Conservation (phyloP, 164 flowering plant species). For the Aristolochia californica region DNA sequence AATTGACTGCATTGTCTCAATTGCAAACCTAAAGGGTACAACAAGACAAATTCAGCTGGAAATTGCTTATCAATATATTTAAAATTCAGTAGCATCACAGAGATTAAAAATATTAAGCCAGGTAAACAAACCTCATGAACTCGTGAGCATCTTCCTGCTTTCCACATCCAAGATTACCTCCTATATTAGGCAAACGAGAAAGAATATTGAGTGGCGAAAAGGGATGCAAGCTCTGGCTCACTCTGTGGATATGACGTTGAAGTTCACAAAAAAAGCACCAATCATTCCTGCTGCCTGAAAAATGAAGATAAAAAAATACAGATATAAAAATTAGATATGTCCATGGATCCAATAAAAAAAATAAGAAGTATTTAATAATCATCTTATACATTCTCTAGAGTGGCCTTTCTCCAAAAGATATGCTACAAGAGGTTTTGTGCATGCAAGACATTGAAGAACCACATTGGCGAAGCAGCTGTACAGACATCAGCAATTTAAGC, state of each 20-base stretch:
- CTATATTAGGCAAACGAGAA: conserved; percentile 81
- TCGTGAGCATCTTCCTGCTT: conserved; percentile 99
- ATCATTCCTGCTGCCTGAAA: conserved; percentile 61
- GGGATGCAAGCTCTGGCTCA: conserved; percentile 47
- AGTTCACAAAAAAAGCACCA: conserved; percentile 97
- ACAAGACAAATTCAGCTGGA: background rate
- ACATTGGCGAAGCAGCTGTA: conserved; percentile 98
- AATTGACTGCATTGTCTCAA: conserved; percentile 91
- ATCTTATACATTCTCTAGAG: conserved; percentile 46
- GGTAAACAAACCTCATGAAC: conserved; percentile 74
- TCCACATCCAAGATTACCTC: conserved; percentile 91
- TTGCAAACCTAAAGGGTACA: conserved; percentile 54
- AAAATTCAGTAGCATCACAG: background rate
- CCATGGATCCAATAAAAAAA: conserved; percentile 4
- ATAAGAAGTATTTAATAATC: background rate
- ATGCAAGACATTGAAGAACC: conserved; percentile 84
- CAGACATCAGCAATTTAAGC: background rate
- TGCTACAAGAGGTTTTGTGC: conserved; percentile 79
- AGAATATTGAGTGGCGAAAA: conserved; percentile 93
- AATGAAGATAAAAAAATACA: conserved; percentile 9
- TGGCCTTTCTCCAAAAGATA: conserved; percentile 79
- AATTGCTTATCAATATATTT: background rate
- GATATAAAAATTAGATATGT: background rate
- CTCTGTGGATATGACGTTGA: conserved; percentile 61
- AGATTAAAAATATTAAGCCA: background rate